Evolutionary conservation across 345 rosid species (phyloP), one percentile per base, ranked within the genome.

Genomic region (Gossypium anomalum): DNA sequence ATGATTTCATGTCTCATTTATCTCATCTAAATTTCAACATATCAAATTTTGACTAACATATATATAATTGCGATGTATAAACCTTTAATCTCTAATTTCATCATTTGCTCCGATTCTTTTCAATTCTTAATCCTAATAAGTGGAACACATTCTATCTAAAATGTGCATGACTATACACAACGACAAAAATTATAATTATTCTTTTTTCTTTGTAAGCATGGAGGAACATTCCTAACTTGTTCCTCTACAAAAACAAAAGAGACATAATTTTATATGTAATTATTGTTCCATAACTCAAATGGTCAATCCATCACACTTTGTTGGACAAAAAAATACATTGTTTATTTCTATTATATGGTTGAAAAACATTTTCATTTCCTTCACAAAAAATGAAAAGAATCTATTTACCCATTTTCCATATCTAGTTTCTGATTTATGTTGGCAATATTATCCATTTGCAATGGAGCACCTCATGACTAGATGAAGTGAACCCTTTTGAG

Each of bases 231-330:
- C 23, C 15, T 20, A 45, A 12, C 64, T 41, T 44, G 38, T 56
- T 41, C 20, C 65, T 9, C 67, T 16, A 63, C 22, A 25, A 62
- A 47, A 48, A 48, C 60, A 15, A 51, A 15, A 51, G 2, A 38
- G 49, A 68, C 78, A 59, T 68, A 48, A 48, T 69, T 20, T 56
- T 45, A 34, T 34, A 34, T 34, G 69, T 9, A 64, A 76, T 76
- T 47, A 76, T 59, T 59, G 78, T 69, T 64, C 74, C 78, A 34
- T 68, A 20, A 68, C 68, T 49, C 70, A 49, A 51, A 62, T 34
- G 49, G 61, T 74, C 77, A 51, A 67, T 67, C 67, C 41, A 34
- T 34, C 41, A 14, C 59, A 19, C 51, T 20, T 47, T 25, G 62
- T 45, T 75, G 58, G 49, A 47, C 2, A 67, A 63, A 19, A 27